These are phyloP conservation scores for Artomyces pyxidatus DNA, from an alignment of 768 basidiomycete genomes.

Conservation along the genomic window DNA sequence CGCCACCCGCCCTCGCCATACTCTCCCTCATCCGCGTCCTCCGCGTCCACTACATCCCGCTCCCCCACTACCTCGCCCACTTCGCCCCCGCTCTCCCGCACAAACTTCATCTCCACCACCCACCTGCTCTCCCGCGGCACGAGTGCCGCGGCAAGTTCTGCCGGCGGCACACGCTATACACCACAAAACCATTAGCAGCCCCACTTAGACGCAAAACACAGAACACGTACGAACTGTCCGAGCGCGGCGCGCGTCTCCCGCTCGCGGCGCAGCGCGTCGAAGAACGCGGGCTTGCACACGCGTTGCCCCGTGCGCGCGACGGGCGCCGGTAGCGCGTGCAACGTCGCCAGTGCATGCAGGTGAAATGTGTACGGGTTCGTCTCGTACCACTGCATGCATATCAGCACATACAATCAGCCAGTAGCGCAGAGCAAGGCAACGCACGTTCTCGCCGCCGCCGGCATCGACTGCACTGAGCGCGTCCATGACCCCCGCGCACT, in stretches of 20 bases:
- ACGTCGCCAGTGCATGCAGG: conserved; percentile 66
- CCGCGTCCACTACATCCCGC: background rate
- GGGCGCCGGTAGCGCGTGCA: conserved; percentile 85
- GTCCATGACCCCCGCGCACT: conserved; percentile 63
- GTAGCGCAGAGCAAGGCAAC: background rate
- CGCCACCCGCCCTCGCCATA: background rate
- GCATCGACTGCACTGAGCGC: conserved; percentile 74
- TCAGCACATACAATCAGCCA: background rate
- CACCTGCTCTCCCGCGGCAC: conserved; percentile 7
- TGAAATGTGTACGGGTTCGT: conserved; percentile 84
- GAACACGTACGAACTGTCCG: conserved; percentile 32
- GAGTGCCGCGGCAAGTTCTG: conserved; percentile 9
- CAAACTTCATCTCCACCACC: conserved; percentile 12
- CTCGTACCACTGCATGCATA: conserved; percentile 44
- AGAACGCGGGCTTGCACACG: conserved; percentile 82
- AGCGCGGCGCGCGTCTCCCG: conserved; percentile 56
- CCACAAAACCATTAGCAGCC: background rate
- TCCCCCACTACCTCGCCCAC: background rate
- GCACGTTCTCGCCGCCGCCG: conserved; percentile 52
- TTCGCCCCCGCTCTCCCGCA: conserved; percentile 4
- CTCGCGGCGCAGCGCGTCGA: conserved; percentile 49
- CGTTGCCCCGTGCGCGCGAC: conserved; percentile 75
- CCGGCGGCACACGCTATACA: conserved; percentile 2
- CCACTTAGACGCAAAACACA: background rate
- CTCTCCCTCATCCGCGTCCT: background rate